These are phyloP conservation scores for Scytalidium lignicola DNA, from an alignment of 2,329 filamentous ascomycete genomes.

Conservation along the genomic window DNA sequence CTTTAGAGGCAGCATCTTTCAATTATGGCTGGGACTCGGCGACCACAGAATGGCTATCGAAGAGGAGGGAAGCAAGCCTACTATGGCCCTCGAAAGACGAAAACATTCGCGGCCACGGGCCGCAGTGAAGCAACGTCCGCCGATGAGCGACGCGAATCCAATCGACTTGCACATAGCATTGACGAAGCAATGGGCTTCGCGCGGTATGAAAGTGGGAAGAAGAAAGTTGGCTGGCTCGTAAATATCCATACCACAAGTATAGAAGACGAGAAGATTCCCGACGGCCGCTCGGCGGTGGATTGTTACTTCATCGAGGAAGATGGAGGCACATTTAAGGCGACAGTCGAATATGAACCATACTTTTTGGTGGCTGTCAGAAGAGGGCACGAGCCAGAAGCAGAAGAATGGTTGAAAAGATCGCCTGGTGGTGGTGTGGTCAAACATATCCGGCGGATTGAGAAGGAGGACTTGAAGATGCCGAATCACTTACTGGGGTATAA, in stretches of 20 bases:
- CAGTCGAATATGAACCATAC: constrained; percentile 93
- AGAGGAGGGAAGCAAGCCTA: constrained; percentile 62
- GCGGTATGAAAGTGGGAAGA: constrained; percentile 82
- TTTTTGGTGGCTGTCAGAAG: constrained; percentile 88
- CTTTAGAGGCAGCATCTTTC: constrained; percentile 12
- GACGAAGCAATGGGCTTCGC: constrained; percentile 94
- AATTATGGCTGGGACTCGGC: constrained; percentile 54
- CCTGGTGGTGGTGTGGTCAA: constrained; percentile 78
- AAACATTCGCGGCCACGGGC: constrained; percentile 74
- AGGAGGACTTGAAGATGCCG: constrained; percentile 90
- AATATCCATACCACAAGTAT: constrained; percentile 90
- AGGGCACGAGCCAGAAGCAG: constrained; percentile 85
- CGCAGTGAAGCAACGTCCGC: constrained; percentile 81
- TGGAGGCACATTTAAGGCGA: constrained; percentile 83
- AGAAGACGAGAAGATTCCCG: constrained; percentile 75
- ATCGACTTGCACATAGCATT: constrained; percentile 76
- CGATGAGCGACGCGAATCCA: constrained; percentile 88
- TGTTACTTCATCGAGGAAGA: constrained; percentile 96
- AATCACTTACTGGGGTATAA: constrained; percentile 92
- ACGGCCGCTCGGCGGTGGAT: constrained; percentile 84
- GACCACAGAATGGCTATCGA: constrained; percentile 61
- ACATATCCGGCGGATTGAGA: constrained; percentile 69
- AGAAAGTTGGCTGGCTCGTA: constrained; percentile 83
- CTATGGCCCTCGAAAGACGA: constrained; percentile 63
- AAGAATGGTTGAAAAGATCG: constrained; percentile 86